Conservation (phyloP, 208 protist species). For the Trypanosoma boissoni region DNA sequence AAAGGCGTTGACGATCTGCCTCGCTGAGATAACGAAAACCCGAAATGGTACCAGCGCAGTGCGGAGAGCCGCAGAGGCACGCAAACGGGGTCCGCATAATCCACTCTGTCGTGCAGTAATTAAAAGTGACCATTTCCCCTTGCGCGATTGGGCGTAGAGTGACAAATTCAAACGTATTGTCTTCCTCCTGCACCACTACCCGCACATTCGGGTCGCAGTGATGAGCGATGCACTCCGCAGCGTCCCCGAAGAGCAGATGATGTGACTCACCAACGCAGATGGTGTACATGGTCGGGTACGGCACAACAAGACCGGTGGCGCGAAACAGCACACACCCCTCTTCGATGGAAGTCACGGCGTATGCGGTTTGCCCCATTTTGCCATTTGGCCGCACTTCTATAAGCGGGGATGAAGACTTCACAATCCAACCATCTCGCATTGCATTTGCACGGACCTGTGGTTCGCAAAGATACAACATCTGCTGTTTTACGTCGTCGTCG, state of each 20-base stretch:
- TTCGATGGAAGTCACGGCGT: conserved; percentile 45
- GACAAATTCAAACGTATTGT: conserved; percentile 70
- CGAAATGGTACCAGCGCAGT: conserved; percentile 54
- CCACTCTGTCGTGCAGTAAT: conserved; percentile 89
- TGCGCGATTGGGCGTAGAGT: conserved; percentile 49
- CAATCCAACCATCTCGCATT: conserved; percentile 80
- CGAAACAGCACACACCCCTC: conserved; percentile 57
- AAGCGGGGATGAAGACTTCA: conserved; percentile 44
- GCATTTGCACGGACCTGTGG: conserved; percentile 75
- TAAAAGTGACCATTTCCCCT: conserved; percentile 85
- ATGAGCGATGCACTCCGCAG: conserved; percentile 86
- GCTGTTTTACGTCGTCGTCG: conserved; percentile 58
- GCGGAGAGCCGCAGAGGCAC: conserved; percentile 72
- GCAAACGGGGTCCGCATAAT: conserved; percentile 83
- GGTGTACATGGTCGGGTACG: conserved; percentile 89
- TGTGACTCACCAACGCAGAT: conserved; percentile 68
- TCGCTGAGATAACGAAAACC: conserved; percentile 70
- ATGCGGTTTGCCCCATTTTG: conserved; percentile 83
- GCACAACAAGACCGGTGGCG: conserved; percentile 66
- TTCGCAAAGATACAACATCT: conserved; percentile 75
- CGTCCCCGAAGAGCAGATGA: conserved; percentile 84
- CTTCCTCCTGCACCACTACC: conserved; percentile 46
- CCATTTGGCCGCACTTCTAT: conserved; percentile 72
- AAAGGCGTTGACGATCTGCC: conserved; percentile 63
- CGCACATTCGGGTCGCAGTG: conserved; percentile 85